phyloP scores from a whole-genome alignment of 2,329 filamentous ascomycete species.

The Pseudogymnoascus destructans region DNA sequence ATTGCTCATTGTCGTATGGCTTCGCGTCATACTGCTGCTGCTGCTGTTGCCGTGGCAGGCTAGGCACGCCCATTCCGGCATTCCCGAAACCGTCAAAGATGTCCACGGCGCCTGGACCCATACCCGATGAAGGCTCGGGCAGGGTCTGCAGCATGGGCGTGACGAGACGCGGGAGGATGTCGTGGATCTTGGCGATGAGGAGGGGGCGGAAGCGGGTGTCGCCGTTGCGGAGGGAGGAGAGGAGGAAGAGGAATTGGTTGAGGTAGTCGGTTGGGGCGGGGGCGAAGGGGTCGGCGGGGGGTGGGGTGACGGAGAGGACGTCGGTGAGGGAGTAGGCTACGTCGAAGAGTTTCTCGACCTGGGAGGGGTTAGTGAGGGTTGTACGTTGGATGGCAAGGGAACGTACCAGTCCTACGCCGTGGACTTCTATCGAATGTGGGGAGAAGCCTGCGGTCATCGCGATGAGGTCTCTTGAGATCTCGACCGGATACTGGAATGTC shows the following conservation, averaged over 20 bases:
- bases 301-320: conserved; percentile 52
- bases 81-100: conserved; percentile 56
- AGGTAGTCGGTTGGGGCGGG: conserved; percentile 62
- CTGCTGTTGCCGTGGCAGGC: conserved; percentile 14
- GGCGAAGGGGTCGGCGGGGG: conserved; percentile 48
- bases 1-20: neutral
- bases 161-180: conserved; percentile 50
- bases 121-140: conserved; percentile 37
- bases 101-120: conserved; percentile 33
- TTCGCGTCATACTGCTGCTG: neutral
- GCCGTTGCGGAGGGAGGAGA: conserved; percentile 60
- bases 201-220: conserved; percentile 66
- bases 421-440: conserved; percentile 57
- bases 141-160: conserved; percentile 47
- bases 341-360: conserved; percentile 69
- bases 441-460: conserved; percentile 60
- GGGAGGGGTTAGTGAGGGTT: conserved; percentile 9
- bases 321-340: conserved; percentile 62
- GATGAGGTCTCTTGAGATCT: conserved; percentile 47
- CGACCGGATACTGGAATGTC: conserved; percentile 50
- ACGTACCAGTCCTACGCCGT: conserved; percentile 60
- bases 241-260: conserved; percentile 51
- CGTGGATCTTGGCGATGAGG: conserved; percentile 61
- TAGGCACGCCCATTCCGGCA: conserved; percentile 38
- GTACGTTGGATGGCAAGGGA: neutral